Evolutionary conservation across 352 stramenopile genomes (phyloP), one percentile per base, ranked within the genome.

Genomic region (Pythium aristosporum): DNA sequence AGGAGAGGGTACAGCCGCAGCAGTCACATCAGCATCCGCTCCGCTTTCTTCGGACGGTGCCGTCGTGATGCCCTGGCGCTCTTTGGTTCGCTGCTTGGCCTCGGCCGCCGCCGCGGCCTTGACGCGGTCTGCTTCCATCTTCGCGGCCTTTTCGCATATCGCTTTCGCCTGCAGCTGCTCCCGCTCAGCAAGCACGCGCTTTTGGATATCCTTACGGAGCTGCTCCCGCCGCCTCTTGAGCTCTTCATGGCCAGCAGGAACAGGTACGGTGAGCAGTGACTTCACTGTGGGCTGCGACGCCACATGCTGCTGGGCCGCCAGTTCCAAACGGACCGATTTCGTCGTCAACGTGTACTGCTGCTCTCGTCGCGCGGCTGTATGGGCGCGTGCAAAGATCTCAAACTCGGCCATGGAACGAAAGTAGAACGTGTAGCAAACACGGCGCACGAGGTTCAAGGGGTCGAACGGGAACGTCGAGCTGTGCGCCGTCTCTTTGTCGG

Each of bases 351-450:
- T 69, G 49, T 79, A 79, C 21, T 72, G 65, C 62, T 86, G 76
- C 48, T 81, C 71, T 12, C 70, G 70, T 18, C 48, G 61, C 34
- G 73, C 80, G 1, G 79, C 78, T 3, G 62, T 36, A 5, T 80
- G 30, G 0, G 72, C 75, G 34, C 53, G 63, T 21, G 68, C 76
- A 65, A 91, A 88, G 30, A 88, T 52, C 8, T 80, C 67, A 58
- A 71, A 89, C 63, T 91, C 82, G 50, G 75, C 68, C 28, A 75
- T 55, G 32, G 77, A 77, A 46, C 76, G 72, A 53, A 91, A 89
- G 63, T 83, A 71, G 68, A 91, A 91, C 69, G 77, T 88, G 61
- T 73, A 89, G 74, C 82, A 91, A 34, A 80, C 47, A 41, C 68
- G 63, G 15, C 23, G 62, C 9, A 63, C 48, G 28, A 50, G 37